phyloP scores from a whole-genome alignment of 768 basidiomycete species.

The Boletus rex-veris region DNA sequence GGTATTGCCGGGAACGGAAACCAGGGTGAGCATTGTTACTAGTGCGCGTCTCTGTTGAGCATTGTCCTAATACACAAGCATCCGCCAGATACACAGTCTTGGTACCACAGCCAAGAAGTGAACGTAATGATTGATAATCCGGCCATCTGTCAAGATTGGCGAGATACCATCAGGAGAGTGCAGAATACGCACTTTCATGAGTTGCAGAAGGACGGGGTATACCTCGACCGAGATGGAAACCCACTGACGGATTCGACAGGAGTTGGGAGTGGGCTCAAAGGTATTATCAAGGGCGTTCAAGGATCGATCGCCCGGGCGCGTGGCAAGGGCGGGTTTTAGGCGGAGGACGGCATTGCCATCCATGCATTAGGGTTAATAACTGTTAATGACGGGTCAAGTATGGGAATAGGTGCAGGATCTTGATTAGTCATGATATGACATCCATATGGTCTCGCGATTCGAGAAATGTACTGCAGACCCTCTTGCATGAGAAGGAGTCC shows the following conservation, averaged over 20 bases:
- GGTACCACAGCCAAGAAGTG: slow-evolving; percentile 71
- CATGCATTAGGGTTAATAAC: background rate
- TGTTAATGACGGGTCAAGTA: too few relatives aligned
- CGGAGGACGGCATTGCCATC: background rate
- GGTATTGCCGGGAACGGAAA: slow-evolving; percentile 71
- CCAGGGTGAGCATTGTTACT: slow-evolving; percentile 39
- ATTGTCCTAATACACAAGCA: background rate
- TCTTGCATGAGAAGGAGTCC: slow-evolving; percentile 1
- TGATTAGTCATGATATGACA: slow-evolving; percentile 12
- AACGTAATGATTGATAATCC: slow-evolving; percentile 61
- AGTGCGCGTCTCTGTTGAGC: background rate
- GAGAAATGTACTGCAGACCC: background rate
- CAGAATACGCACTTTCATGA: slow-evolving; percentile 55
- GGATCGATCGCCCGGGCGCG: slow-evolving; percentile 42
- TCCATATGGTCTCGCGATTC: slow-evolving; percentile 5
- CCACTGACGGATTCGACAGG: slow-evolving; percentile 38
- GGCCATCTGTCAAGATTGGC: slow-evolving; percentile 53
- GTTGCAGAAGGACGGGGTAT: slow-evolving; percentile 49
- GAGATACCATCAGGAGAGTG: slow-evolving; percentile 47
- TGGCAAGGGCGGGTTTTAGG: slow-evolving; percentile 40
- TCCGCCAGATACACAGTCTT: slow-evolving; percentile 54
- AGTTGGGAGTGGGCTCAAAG: slow-evolving; percentile 35
- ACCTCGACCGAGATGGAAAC: slow-evolving; percentile 49
- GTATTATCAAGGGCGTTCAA: slow-evolving; percentile 40
- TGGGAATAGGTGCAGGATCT: background rate